Base-by-base conservation (phyloP, 1,284 basidiomycete species). In the Austropuccinia psidii region DNA sequence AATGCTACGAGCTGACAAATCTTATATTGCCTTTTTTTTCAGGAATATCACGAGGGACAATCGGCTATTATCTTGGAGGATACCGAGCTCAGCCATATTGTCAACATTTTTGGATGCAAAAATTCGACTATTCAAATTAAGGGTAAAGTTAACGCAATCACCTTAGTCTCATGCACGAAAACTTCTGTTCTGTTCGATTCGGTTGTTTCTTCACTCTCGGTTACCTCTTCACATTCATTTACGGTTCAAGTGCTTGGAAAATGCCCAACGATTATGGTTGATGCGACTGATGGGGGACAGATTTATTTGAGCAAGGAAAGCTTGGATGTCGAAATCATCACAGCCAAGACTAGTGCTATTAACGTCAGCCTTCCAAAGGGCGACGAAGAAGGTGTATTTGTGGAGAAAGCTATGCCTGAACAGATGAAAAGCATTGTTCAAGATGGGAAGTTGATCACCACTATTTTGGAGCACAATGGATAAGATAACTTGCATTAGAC, bases 71-170 rank as follows among this genome's bases (percentile, higher is more conserved):
- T 87, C 13, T 86, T 99, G 21, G 88, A 91, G 11, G 84, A 93
- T 27, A 88, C 85, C 15, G 89, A 90, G 79, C 83, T 95, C 75
- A 89, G 84, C 79, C 94, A 99, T 76, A 88, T 87, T 1, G 87
- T 98, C 74, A 95, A 92, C 81, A 83, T 98, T 61, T 98, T 89
- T 81, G 88, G 87, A 29, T 97, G 94, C 85, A 96, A 93, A 83
- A 90, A 89, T 78, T 86, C 87, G n/a, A 90, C 90, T 0, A 84
- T 99, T 66, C 83, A 90, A 74, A 84, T 99, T 80, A 89, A 89
- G 80, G 95, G 95, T 80, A 99, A 99, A 83, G 87, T 93, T 78
- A 99, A 98, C 79, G 94, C 93, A 4, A 87, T 98, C 41, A 92
- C 89, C 19, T 83, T 98, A 76, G 86, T 93, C 65, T 91, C 91